Percentiles rank a stretch among this genome's conserved stretches.
Conservation (phyloP, 768 basidiomycete genomes). For the Serendipita sp. region DNA sequence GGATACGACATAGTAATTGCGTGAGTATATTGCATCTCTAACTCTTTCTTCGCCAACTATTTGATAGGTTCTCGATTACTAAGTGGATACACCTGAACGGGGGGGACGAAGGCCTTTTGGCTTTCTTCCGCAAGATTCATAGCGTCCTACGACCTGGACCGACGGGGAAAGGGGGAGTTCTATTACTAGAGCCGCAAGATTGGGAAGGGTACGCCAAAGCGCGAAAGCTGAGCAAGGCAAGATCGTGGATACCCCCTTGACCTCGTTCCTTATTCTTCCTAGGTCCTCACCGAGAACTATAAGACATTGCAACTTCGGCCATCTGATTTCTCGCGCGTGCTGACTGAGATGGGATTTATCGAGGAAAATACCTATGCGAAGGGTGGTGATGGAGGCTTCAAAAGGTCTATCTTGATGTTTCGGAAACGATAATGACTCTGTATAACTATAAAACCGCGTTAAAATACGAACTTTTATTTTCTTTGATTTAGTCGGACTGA, state of each 20-base stretch:
- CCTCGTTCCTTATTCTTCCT: not conserved
- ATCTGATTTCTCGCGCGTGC: conserved; percentile 37
- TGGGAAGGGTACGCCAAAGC: conserved; percentile 78
- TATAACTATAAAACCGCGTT: too few relatives aligned
- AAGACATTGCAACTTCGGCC: conserved; percentile 43
- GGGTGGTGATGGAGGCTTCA: not conserved
- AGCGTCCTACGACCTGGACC: conserved; percentile 35
- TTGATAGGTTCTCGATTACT: conserved; percentile 60
- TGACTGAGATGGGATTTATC: conserved; percentile 49
- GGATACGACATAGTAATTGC: conserved; percentile 67
- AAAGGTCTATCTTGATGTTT: not conserved
- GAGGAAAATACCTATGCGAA: conserved; percentile 9
- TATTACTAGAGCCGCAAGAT: conserved; percentile 69
- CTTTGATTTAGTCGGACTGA: too few relatives aligned
- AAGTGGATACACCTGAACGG: conserved; percentile 87
- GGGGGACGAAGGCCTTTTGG: conserved; percentile 53
- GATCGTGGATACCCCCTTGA: not conserved
- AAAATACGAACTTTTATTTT: too few relatives aligned
- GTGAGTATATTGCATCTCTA: conserved; percentile 27
- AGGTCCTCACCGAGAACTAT: conserved; percentile 46
- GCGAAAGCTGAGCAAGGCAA: conserved; percentile 37
- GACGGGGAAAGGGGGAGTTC: conserved; percentile 26
- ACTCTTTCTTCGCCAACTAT: not conserved
- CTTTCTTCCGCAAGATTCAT: conserved; percentile 51
- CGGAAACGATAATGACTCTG: not conserved